These are phyloP conservation scores for Astragalus membranaceus DNA, from an alignment of 306 rosid genomes.

Conservation along the genomic window DNA sequence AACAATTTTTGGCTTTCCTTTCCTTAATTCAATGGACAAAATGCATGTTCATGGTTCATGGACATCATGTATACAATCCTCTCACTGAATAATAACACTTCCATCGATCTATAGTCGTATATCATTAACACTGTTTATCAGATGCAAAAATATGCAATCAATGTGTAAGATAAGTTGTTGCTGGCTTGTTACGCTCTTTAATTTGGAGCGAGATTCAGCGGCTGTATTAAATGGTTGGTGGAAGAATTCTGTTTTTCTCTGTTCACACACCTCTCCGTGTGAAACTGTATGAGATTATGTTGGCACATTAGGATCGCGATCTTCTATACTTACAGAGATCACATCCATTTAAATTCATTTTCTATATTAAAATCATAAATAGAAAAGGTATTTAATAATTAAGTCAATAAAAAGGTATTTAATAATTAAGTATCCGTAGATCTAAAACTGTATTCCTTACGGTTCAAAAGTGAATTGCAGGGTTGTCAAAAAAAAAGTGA, in stretches of 20 bases:
- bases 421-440: neutral
- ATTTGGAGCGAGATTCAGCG: too few relatives aligned
- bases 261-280: neutral
- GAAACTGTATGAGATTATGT: constrained; percentile 3
- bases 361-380: neutral
- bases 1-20: too few relatives aligned
- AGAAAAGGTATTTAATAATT: neutral
- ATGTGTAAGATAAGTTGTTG: too few relatives aligned
- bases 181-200: too few relatives aligned
- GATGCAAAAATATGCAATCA: too few relatives aligned
- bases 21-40: too few relatives aligned
- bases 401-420: neutral
- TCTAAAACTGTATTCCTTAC: neutral
- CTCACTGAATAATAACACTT: too few relatives aligned
- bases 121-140: too few relatives aligned
- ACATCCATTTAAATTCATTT: neutral
- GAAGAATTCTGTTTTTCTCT: neutral
- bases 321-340: neutral
- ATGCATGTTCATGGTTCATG: neutral
- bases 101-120: too few relatives aligned
- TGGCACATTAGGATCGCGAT: neutral
- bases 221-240: too few relatives aligned
- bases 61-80: neutral
- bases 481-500: neutral
- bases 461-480: neutral